Evolutionary conservation across 2,329 filamentous ascomycete species (phyloP).

Genomic region (Xylaria sp.): DNA sequence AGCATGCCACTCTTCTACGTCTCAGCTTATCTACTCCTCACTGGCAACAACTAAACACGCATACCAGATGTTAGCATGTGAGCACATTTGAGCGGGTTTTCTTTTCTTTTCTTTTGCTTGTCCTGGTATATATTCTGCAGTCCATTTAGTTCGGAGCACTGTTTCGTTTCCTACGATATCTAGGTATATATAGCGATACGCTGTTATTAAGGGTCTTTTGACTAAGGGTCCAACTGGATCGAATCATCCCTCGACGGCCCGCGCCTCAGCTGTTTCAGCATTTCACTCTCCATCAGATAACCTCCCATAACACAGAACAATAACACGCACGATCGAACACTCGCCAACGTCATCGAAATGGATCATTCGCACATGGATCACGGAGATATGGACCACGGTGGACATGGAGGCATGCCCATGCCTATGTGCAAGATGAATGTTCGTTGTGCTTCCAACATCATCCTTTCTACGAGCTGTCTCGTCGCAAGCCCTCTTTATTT

Average conservation of each 20-base stretch:
- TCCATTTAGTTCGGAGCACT: slow-evolving; percentile 4
- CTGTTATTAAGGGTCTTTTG: not conserved
- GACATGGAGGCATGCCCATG: slow-evolving; percentile 56
- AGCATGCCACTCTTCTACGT: slow-evolving; percentile 6
- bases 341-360: slow-evolving; percentile 36
- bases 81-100: slow-evolving; percentile 58
- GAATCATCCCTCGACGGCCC: not conserved
- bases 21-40: slow-evolving; percentile 12
- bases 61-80: slow-evolving; percentile 40
- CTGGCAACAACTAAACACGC: slow-evolving; percentile 8
- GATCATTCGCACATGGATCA: slow-evolving; percentile 61
- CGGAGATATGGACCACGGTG: slow-evolving; percentile 66
- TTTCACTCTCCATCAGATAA: slow-evolving; percentile 1
- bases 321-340: not conserved
- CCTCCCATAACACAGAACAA: not conserved
- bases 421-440: slow-evolving; percentile 92
- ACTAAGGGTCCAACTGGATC: not conserved
- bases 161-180: not conserved
- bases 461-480: not conserved
- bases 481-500: not conserved
- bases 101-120: slow-evolving; percentile 8
- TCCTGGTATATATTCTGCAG: slow-evolving; percentile 11
- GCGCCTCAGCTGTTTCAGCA: slow-evolving; percentile 1
- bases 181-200: not conserved
- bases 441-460: slow-evolving; percentile 49